Percentiles rank a stretch among this genome's conserved stretches.
Evolutionary conservation across 2,329 filamentous ascomycete genomes (phyloP).

Genomic region (Zarea fungicola): DNA sequence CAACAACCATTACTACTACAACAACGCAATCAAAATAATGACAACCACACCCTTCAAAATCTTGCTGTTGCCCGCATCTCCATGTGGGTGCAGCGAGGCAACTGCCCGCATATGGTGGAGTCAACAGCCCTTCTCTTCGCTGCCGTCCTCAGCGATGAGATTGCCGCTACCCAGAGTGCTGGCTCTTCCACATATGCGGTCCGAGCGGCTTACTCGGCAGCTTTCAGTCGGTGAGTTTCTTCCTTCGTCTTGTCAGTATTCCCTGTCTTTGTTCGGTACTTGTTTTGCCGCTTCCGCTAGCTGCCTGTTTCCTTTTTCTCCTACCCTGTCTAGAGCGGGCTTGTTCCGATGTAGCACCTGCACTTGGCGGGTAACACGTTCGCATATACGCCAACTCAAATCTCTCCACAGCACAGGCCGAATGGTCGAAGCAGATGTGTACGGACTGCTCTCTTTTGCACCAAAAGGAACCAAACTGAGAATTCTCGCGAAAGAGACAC

Average conservation of each 20-base stretch:
- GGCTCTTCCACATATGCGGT: conserved; percentile 54
- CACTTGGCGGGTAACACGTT: too few relatives aligned
- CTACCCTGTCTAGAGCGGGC: too few relatives aligned
- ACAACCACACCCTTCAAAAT: conserved; percentile 25
- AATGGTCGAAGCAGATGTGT: too few relatives aligned
- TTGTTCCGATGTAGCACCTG: too few relatives aligned
- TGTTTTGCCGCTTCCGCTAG: neutral
- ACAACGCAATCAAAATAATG: conserved; percentile 5
- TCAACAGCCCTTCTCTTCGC: conserved; percentile 69
- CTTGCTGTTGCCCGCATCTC: conserved; percentile 53
- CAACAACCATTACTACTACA: conserved; percentile 11
- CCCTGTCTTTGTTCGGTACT: conserved; percentile 5
- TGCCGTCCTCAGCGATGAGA: conserved; percentile 60
- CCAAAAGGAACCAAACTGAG: too few relatives aligned
- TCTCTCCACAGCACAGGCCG: too few relatives aligned
- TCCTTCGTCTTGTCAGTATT: conserved; percentile 8
- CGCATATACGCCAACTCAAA: too few relatives aligned
- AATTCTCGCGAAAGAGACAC: too few relatives aligned
- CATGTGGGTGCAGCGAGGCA: conserved; percentile 67
- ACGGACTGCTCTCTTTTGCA: too few relatives aligned
- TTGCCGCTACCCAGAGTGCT: conserved; percentile 24
- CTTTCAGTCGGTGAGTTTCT: conserved; percentile 62
- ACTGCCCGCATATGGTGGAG: conserved; percentile 74
- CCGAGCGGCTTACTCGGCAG: conserved; percentile 65
- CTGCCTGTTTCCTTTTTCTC: neutral